Evolutionary conservation across 176 grass and related monocot species (phyloP).

Genomic region (Oryza brachyantha): DNA sequence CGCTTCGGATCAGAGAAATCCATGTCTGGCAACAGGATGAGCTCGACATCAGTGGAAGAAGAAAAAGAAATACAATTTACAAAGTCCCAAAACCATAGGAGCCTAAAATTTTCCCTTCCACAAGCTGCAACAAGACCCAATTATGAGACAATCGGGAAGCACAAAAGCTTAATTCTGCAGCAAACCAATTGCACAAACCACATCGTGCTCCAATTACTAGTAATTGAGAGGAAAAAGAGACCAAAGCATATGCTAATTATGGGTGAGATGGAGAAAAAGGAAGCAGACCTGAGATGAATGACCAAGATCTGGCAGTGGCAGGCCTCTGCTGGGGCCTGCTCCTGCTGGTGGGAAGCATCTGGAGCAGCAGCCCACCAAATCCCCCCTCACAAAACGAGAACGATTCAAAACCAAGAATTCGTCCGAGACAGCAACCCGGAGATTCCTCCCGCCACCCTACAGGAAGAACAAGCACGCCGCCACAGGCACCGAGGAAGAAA

Average conservation of each 20-base stretch:
- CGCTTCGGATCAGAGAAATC: constrained; percentile 85
- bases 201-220: neutral
- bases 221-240: neutral
- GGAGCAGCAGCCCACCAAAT: neutral
- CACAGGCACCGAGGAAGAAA: neutral
- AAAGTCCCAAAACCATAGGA: neutral
- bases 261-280: neutral
- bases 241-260: neutral
- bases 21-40: constrained; percentile 48
- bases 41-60: neutral
- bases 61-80: neutral
- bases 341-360: constrained; percentile 67
- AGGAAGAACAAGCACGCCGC: neutral
- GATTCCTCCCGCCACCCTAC: neutral
- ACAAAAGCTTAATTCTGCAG: neutral
- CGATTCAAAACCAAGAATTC: no score
- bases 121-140: neutral
- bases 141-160: neutral
- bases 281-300: constrained; percentile 63
- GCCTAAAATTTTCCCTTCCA: neutral
- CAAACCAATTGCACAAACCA: neutral
- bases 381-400: neutral
- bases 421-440: no score
- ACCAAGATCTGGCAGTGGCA: constrained; percentile 71
- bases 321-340: constrained; percentile 77